A percentile compares a stretch with the other conserved stretches of the same genome.
Evolutionary conservation across 2,329 filamentous ascomycete species (phyloP).

Genomic region (Apiospora rasikravindrae): DNA sequence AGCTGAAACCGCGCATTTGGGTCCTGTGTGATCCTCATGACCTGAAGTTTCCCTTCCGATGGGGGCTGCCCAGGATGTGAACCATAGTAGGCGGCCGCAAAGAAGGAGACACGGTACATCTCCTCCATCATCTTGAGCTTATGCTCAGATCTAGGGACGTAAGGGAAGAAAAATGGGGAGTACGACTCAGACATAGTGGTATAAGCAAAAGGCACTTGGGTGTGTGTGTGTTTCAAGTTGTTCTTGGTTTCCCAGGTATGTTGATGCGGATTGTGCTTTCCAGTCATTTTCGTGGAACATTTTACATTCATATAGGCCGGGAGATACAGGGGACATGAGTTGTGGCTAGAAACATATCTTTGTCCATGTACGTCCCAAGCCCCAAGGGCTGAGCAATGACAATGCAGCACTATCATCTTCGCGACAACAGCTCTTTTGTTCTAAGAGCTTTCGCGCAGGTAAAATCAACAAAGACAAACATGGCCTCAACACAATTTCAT

Average conservation of each 20-base stretch:
- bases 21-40: not conserved
- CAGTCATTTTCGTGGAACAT: not conserved
- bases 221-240: no score
- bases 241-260: not conserved
- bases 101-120: not conserved
- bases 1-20: not conserved
- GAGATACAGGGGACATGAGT: not conserved
- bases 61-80: not conserved
- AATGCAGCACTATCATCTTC: not conserved
- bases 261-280: no score
- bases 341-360: not conserved
- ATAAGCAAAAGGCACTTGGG: rapidly evolving
- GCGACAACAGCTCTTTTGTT: not conserved
- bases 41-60: no score
- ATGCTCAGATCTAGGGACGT: no score
- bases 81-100: not conserved
- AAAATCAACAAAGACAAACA: no score
- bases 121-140: not conserved
- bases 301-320: not conserved
- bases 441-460: no score
- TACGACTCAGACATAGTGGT: not conserved
- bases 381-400: not conserved
- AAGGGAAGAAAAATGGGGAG: no score
- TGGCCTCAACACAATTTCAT: no score
- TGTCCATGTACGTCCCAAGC: not conserved